Percentiles rank a stretch among this genome's conserved stretches.
phyloP scores from a whole-genome alignment of 371 early-diverging fungal species.

The Mortierella sp. region DNA sequence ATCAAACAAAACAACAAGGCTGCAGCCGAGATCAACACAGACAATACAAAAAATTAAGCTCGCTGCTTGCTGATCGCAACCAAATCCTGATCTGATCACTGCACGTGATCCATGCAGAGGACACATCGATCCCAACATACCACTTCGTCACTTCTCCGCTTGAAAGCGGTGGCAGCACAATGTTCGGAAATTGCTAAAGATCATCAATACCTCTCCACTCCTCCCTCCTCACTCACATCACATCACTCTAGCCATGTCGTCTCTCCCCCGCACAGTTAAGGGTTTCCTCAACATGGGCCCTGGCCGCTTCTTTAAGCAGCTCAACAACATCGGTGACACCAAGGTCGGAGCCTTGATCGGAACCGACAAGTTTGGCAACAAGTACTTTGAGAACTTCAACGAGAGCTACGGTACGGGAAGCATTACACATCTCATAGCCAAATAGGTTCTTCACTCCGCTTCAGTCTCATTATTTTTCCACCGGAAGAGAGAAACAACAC shows the following conservation, averaged over 20 bases:
- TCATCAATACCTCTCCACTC: slow-evolving; percentile 13
- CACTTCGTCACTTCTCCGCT: background rate
- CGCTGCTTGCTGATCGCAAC: background rate
- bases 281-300: slow-evolving; percentile 74
- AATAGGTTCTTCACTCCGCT: background rate
- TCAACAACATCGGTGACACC: slow-evolving; percentile 83
- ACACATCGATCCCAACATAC: background rate
- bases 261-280: slow-evolving; percentile 73
- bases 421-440: background rate
- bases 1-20: background rate
- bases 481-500: background rate
- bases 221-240: slow-evolving; percentile 12
- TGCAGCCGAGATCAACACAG: background rate
- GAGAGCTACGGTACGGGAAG: slow-evolving; percentile 81
- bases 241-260: slow-evolving; percentile 62
- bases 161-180: background rate
- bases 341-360: slow-evolving; percentile 92
- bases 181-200: slow-evolving; percentile 20
- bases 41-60: background rate
- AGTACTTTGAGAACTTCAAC: slow-evolving; percentile 90
- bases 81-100: background rate
- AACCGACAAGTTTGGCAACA: slow-evolving; percentile 90
- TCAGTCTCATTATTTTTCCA: background rate
- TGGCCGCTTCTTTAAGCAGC: slow-evolving; percentile 72
- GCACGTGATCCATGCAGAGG: background rate